A percentile compares a stretch with the other conserved stretches of the same genome.
These are phyloP conservation scores for Elaphomyces granulatus DNA, from an alignment of 495 filamentous ascomycete genomes.

Conservation along the genomic window DNA sequence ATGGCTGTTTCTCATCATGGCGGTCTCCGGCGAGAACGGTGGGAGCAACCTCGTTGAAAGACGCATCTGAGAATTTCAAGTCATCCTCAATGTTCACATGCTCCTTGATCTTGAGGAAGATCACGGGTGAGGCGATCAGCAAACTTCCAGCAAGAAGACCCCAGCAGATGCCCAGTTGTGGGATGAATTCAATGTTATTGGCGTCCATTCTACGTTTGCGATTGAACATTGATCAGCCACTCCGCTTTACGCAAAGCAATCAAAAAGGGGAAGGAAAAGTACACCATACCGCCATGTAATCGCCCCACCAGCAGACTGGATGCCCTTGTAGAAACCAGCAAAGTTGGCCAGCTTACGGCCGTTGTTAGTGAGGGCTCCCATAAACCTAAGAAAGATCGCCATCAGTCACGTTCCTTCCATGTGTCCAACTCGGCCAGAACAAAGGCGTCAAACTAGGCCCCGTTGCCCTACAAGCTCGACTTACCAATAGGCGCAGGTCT, in stretches of 20 bases:
- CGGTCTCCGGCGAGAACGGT: too few relatives aligned
- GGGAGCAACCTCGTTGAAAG: constrained; percentile 39
- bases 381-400: constrained; percentile 43
- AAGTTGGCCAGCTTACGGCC: constrained; percentile 85
- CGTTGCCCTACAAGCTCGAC: too few relatives aligned
- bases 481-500: constrained; percentile 78
- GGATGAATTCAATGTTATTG: constrained; percentile 45
- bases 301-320: constrained; percentile 88
- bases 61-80: constrained; percentile 73
- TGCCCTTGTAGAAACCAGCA: constrained; percentile 92
- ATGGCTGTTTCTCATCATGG: too few relatives aligned
- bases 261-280: constrained; percentile 1
- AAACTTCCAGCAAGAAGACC: constrained; percentile 57
- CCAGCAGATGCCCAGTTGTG: constrained; percentile 52
- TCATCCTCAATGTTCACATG: constrained; percentile 59
- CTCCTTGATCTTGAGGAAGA: constrained; percentile 66
- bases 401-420: too few relatives aligned
- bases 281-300: constrained; percentile 55
- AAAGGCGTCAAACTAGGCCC: too few relatives aligned
- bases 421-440: too few relatives aligned
- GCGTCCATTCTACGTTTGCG: constrained; percentile 46
- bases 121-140: constrained; percentile 61
- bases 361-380: constrained; percentile 87
- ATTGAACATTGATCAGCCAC: too few relatives aligned
- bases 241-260: not conserved